Evolutionary conservation across 768 basidiomycete species (phyloP).

Genomic region (Leccinum subgranulosum): DNA sequence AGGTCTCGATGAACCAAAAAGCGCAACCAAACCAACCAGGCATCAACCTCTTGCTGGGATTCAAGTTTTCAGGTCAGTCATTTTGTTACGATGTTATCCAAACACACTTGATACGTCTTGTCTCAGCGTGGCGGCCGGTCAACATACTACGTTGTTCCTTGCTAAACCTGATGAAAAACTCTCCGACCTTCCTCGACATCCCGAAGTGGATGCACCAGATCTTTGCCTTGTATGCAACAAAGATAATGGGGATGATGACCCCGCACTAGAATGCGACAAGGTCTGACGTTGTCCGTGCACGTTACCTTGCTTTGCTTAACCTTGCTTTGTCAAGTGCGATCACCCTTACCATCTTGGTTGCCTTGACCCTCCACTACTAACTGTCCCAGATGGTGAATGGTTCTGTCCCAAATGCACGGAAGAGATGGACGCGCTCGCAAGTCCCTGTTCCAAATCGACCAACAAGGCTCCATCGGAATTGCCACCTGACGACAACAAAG

Average conservation of each 20-base stretch:
- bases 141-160: conserved; percentile 83
- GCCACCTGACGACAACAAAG: conserved; percentile 19
- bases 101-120: not conserved
- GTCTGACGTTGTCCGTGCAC: conserved; percentile 34
- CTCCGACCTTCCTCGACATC: conserved; percentile 78
- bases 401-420: conserved; percentile 76
- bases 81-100: conserved; percentile 31
- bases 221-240: conserved; percentile 69
- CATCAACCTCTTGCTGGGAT: conserved; percentile 72
- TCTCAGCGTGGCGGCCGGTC: conserved; percentile 75
- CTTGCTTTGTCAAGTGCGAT: conserved; percentile 62
- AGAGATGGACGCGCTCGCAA: conserved; percentile 48
- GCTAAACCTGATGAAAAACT: conserved; percentile 71
- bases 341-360: conserved; percentile 83
- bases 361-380: conserved; percentile 70
- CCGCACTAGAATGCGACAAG: conserved; percentile 89
- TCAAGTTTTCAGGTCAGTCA: conserved; percentile 61
- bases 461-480: conserved; percentile 14
- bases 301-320: conserved; percentile 1
- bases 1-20: conserved; percentile 79
- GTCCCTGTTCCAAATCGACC: conserved; percentile 9
- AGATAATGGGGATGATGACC: conserved; percentile 69
- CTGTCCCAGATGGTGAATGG: conserved; percentile 88
- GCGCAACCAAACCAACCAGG: conserved; percentile 76
- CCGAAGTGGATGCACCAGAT: conserved; percentile 67